These are phyloP conservation scores for Davidsoniella virescens DNA, from an alignment of 2,329 filamentous ascomycete species.

Conservation along the genomic window DNA sequence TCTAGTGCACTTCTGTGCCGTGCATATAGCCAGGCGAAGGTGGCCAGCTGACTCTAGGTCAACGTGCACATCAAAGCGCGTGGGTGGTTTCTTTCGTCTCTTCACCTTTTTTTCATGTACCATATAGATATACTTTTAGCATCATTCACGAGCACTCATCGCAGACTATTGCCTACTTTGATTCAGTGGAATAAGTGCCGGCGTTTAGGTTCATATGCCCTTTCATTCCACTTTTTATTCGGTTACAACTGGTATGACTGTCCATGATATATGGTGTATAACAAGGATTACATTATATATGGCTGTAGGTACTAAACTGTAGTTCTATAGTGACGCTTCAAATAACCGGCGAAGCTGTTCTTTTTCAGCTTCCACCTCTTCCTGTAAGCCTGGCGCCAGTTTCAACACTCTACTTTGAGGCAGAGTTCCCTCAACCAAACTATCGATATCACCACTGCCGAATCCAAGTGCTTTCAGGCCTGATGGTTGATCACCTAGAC, in stretches of 20 bases:
- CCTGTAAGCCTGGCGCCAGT: constrained; percentile 68
- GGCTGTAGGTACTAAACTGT: neutral
- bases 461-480: constrained; percentile 80
- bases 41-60: no score
- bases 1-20: no score
- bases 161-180: no score
- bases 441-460: constrained; percentile 55
- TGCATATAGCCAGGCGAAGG: no score
- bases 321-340: constrained; percentile 27
- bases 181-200: no score
- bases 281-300: neutral
- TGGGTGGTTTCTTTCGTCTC: no score
- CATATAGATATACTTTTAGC: no score
- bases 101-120: no score
- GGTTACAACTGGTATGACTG: no score
- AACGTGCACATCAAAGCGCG: no score
- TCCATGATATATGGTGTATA: neutral
- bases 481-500: constrained; percentile 76
- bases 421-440: constrained; percentile 81
- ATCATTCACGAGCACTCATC: no score
- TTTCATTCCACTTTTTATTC: neutral
- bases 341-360: constrained; percentile 56
- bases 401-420: constrained; percentile 82
- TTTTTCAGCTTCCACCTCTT: constrained; percentile 52
- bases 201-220: neutral